Evolutionary conservation across 2,329 filamentous ascomycete genomes (phyloP).

Genomic region (Monosporascus sp.): DNA sequence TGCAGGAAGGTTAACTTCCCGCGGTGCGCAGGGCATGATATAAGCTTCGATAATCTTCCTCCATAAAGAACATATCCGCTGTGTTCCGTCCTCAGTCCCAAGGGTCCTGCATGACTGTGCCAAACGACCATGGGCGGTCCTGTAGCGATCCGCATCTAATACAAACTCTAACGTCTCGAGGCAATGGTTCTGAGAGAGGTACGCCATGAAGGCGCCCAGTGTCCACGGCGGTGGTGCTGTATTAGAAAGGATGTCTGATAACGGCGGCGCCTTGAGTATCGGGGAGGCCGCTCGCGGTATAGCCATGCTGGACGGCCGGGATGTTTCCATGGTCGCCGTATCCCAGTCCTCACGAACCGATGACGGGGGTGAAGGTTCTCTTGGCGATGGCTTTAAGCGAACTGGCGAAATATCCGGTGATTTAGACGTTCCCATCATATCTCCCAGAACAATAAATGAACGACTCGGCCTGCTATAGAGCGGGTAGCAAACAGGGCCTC

Average conservation of each 20-base stretch:
- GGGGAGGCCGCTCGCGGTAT: conserved; percentile 35
- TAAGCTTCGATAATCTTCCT: conserved; percentile 84
- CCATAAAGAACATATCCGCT: conserved; percentile 78
- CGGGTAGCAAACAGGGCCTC: conserved; percentile 19
- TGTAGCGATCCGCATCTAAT: conserved; percentile 85
- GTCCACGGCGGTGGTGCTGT: conserved; percentile 84
- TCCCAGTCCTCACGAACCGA: conserved; percentile 42
- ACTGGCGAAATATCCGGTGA: conserved; percentile 39
- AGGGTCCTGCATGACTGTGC: conserved; percentile 23
- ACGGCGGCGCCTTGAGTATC: conserved; percentile 53
- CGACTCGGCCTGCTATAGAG: conserved; percentile 17
- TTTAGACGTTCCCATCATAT: conserved; percentile 43
- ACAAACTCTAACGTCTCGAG: conserved; percentile 95
- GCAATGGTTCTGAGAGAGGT: conserved; percentile 94
- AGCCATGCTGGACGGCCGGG: conserved; percentile 45
- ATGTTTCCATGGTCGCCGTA: conserved; percentile 40
- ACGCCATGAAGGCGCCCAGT: conserved; percentile 89
- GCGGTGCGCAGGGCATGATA: conserved; percentile 75
- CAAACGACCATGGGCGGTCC: conserved; percentile 48
- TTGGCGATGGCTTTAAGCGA: conserved; percentile 35
- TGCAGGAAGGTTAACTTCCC: conserved; percentile 86
- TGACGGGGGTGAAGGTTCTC: conserved; percentile 39
- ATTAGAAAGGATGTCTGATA: conserved; percentile 85
- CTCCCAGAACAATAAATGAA: conserved; percentile 12
- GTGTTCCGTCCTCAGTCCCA: conserved; percentile 36